These are phyloP conservation scores for Coniochaeta prunicola DNA, from an alignment of 2,329 filamentous ascomycete genomes.

Conservation along the genomic window DNA sequence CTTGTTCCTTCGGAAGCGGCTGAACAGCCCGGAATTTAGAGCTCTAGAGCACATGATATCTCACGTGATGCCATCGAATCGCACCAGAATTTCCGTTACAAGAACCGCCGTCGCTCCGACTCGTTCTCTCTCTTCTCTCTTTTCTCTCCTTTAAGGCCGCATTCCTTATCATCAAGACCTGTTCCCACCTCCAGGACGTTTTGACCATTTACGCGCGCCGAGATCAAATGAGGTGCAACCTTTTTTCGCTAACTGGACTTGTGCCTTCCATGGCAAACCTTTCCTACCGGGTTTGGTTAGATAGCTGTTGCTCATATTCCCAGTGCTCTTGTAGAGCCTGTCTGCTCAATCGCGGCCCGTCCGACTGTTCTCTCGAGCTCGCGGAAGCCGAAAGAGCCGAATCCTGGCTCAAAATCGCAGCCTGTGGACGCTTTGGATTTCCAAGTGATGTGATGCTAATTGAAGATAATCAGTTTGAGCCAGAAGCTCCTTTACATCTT, in stretches of 20 bases:
- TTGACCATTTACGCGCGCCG: constrained; percentile 90
- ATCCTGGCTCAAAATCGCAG: neutral
- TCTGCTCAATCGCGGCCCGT: neutral
- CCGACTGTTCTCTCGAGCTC: neutral
- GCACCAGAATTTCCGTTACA: neutral
- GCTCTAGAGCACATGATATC: neutral
- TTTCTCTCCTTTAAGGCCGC: constrained; percentile 52
- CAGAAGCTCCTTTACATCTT: neutral
- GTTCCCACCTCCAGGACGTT: constrained; percentile 61
- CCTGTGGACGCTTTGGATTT: neutral
- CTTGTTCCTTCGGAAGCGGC: constrained; percentile 8
- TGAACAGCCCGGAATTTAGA: neutral
- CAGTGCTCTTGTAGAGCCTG: neutral
- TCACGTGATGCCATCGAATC: neutral
- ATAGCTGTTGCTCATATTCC: constrained; percentile 86
- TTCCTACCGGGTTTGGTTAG: constrained; percentile 78
- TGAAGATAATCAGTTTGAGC: neutral
- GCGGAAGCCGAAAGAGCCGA: neutral
- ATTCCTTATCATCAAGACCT: constrained; percentile 94
- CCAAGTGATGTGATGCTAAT: neutral
- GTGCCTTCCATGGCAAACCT: constrained; percentile 30
- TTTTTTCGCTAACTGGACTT: constrained; percentile 99
- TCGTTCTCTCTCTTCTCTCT: constrained; percentile 24
- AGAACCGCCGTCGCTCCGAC: constrained; percentile 12
- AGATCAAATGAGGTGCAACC: constrained; percentile 61